Percentiles rank a stretch among this genome's conserved stretches.
phyloP scores from a whole-genome alignment of 2,329 filamentous ascomycete species.

The Diaporthe vaccinii region DNA sequence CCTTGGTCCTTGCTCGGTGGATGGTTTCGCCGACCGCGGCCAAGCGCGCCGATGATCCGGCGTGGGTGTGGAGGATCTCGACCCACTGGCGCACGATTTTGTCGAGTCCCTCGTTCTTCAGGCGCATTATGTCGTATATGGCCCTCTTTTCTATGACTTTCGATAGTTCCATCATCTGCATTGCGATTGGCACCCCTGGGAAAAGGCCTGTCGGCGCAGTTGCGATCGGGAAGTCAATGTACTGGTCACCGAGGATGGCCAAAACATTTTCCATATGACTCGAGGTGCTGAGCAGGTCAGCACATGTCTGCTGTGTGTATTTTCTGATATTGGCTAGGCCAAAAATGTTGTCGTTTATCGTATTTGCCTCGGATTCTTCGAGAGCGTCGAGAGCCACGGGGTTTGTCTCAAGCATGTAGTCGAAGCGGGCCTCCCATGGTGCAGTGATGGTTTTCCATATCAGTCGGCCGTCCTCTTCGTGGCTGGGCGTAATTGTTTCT shows the following conservation, averaged over 20 bases:
- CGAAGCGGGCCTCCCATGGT: not conserved
- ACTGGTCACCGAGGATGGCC: not conserved
- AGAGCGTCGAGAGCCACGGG: not conserved
- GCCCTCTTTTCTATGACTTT: not conserved
- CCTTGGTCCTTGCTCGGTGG: too few relatives aligned
- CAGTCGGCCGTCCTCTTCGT: not conserved
- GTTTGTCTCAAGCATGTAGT: not conserved
- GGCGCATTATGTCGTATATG: not conserved
- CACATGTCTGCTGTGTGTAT: not conserved
- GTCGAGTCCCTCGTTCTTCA: not conserved
- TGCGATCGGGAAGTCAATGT: not conserved
- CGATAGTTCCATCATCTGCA: not conserved
- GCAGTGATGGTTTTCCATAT: not conserved
- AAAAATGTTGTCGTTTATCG: not conserved
- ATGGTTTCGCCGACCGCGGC: accelerated
- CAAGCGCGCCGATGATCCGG: not conserved
- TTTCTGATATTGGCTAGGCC: not conserved
- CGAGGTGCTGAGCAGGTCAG: not conserved
- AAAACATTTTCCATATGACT: not conserved
- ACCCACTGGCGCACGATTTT: not conserved
- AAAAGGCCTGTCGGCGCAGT: not conserved
- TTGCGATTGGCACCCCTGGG: not conserved
- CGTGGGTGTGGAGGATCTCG: not conserved
- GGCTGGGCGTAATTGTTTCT: not conserved
- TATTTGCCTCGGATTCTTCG: too few relatives aligned